Evolutionary conservation across 1,284 basidiomycete genomes (phyloP).

Genomic region (Irpex lacteus): DNA sequence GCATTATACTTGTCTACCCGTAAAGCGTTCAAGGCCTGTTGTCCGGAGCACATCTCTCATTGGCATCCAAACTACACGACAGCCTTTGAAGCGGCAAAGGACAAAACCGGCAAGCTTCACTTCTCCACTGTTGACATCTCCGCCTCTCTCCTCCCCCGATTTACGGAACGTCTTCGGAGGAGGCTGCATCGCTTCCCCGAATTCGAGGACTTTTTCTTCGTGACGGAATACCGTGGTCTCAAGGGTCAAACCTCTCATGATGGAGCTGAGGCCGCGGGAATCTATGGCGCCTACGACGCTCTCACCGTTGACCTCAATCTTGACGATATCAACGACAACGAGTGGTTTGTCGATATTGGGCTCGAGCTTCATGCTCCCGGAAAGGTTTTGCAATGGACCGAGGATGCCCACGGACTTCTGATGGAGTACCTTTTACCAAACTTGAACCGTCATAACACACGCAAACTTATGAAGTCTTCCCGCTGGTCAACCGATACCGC

Average conservation of each 20-base stretch:
- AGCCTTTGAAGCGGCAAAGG: neutral
- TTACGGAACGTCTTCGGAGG: neutral
- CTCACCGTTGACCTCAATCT: neutral
- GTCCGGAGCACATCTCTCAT: neutral
- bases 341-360: slow-evolving; percentile 10
- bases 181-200: neutral
- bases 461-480: neutral
- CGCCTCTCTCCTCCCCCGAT: neutral
- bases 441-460: neutral
- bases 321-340: neutral
- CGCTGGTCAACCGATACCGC: neutral
- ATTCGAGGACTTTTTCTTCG: slow-evolving; percentile 6
- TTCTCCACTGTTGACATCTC: slow-evolving; percentile 1
- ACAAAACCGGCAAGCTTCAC: neutral
- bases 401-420: neutral
- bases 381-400: slow-evolving; percentile 4
- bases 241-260: neutral
- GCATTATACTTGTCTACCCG: slow-evolving; percentile 1
- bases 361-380: slow-evolving; percentile 1
- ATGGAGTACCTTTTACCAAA: neutral
- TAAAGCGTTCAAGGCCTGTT: neutral
- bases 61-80: slow-evolving; percentile 1
- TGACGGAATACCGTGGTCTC: slow-evolving; percentile 5
- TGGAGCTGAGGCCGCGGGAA: neutral
- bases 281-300: neutral